Base-by-base conservation (phyloP, 2,329 filamentous ascomycete genomes). In the Neonectria faginata region DNA sequence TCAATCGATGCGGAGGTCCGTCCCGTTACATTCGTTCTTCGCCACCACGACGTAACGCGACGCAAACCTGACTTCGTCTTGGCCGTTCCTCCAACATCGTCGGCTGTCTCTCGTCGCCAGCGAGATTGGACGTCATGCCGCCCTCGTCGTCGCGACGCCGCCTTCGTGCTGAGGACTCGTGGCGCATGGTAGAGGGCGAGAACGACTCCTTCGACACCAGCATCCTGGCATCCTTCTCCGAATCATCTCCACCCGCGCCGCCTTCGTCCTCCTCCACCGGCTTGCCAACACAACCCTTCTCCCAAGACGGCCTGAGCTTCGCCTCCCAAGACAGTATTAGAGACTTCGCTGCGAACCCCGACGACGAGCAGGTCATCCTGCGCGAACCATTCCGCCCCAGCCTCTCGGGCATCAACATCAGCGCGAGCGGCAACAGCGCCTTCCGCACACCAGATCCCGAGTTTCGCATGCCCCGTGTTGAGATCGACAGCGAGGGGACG, bases 121-220 rank as follows among this genome's bases (percentile, higher is more conserved):
- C 56, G 18, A 29, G 18, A 39, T 25, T 27, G 48, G 5, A 31
- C 20, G 27, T 14, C 50, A 74, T 74, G 73, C 65, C 62, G 52
- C 60, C 70, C 48, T 65, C 62, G 54, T 67, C 70, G 56, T 64
- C 69, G 63, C 65, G 67, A 62, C 64, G 66, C 20, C 70, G 70
- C 66, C 60, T 73, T 61, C 60, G 72, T 39, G 79, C 86, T 45
- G 84, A 86, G 67, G 82, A 83, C 67, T 88, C 86, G 20, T 89
- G 86, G 86, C 86, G 86, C 69, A 82, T 89, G 78, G 85, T 89
- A 12, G 86, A 89, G 62, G 85, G 84, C 72, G 86, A 88, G 60
- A 83, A 88, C 74, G 86, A 88, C 72, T 88, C 85, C 71, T 88
- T 88, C 73, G 86, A 87, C 69, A 87, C 85, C 6, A 83, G 83